phyloP scores from a whole-genome alignment of 2,329 filamentous ascomycete species.

The Leptosphaerulina australis region DNA sequence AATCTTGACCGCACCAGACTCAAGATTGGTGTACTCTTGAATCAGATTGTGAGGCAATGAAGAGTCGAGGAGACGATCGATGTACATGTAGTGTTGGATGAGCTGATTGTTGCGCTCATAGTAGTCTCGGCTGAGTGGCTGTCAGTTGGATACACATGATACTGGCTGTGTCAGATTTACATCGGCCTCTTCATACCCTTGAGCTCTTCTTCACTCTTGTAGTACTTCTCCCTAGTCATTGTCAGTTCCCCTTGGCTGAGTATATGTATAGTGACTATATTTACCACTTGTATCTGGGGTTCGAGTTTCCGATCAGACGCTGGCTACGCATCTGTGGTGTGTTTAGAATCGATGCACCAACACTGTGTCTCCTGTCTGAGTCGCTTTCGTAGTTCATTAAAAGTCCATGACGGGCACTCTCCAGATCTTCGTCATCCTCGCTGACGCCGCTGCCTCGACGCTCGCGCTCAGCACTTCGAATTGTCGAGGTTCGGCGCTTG shows the following conservation, averaged over 20 bases:
- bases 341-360: slow-evolving; percentile 52
- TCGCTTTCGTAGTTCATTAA: slow-evolving; percentile 45
- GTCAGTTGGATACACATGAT: slow-evolving; percentile 7
- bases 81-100: slow-evolving; percentile 91
- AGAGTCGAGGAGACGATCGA: slow-evolving; percentile 87
- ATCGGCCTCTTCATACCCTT: slow-evolving; percentile 73
- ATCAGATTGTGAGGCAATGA: slow-evolving; percentile 90
- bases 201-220: slow-evolving; percentile 79
- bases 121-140: slow-evolving; percentile 69
- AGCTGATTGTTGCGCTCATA: slow-evolving; percentile 89
- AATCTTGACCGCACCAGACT: slow-evolving; percentile 64
- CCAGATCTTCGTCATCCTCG: slow-evolving; percentile 42
- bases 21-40: slow-evolving; percentile 79
- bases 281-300: slow-evolving; percentile 80
- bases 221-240: slow-evolving; percentile 70
- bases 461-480: slow-evolving; percentile 34
- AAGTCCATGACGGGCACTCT: slow-evolving; percentile 35
- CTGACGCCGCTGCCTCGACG: slow-evolving; percentile 42
- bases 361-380: slow-evolving; percentile 49
- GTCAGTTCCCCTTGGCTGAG: background rate
- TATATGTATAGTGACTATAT: background rate
- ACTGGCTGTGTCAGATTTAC: slow-evolving; percentile 47
- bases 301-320: slow-evolving; percentile 86
- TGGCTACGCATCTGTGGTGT: slow-evolving; percentile 77
- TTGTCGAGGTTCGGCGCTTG: slow-evolving; percentile 39